Base-by-base conservation (phyloP, 495 filamentous ascomycete genomes). In the Tuber calosporum region DNA sequence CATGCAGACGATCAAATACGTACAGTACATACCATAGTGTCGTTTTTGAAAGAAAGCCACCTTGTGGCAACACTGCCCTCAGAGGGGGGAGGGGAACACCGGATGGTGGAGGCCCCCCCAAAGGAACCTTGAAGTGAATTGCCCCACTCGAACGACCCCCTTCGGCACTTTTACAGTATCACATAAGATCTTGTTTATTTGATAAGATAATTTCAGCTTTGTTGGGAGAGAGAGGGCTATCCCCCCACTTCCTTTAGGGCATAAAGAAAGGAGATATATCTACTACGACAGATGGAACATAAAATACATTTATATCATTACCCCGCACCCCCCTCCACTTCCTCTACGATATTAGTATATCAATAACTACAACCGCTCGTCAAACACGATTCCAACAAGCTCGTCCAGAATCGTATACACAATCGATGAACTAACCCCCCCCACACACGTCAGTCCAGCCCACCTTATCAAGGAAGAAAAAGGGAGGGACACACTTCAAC, bases 341-440 rank as follows among this genome's bases (percentile, higher is more conserved):
- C 48, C 48, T 13, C n/a, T 30, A 11, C 48, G 11, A 58, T 58
- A 58, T 58, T 58, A 58, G 22, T 30, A 58, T 58, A 26, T 58
- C 30, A 62, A 58, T 7, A 26, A 11, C 30, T 62, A 62, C 15
- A 62, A 5, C 13, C 53, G 53, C 67, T 74, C 76, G 4, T 68
- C 87, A 84, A 95, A 95, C 69, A 94, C 81, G 66, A 91, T 87
- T 74, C 90, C 84, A 17, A 94, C 83, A 66, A 95, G 81, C 83
- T 94, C 92, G 81, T 96, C 92, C 69, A 96, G 78, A 38, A 95
- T 84, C 0, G 90, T 92, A 80, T 94, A 95, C 20, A 87, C 86
- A 42, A 96, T 83, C 81, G 94, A 92, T 8, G 90, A 87, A 83
- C 92, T 93, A 75, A 13, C 48, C 48, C 48, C 22, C 48, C n/a